Conservation (phyloP, 2,329 filamentous ascomycete species). For the Stromatinia cepivora region DNA sequence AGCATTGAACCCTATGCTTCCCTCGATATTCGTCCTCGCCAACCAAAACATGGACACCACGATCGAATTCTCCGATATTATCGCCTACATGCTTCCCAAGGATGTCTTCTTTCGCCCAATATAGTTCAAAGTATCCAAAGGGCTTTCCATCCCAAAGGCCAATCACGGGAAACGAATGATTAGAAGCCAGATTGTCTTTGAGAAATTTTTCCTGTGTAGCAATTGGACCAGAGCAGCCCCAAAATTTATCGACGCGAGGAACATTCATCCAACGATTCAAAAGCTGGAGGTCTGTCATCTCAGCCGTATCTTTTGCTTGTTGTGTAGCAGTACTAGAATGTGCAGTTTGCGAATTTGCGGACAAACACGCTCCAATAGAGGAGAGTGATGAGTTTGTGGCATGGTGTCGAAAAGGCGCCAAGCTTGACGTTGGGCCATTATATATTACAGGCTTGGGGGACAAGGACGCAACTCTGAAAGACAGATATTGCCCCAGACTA, state of each 20-base stretch:
- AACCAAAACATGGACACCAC: slow-evolving; percentile 84
- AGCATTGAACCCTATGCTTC: slow-evolving; percentile 70
- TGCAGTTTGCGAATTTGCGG: slow-evolving; percentile 45
- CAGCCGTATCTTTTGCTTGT: slow-evolving; percentile 31
- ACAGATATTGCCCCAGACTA: slow-evolving; percentile 78
- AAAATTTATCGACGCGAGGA: slow-evolving; percentile 79
- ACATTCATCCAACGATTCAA: slow-evolving; percentile 88
- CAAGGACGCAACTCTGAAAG: slow-evolving; percentile 79
- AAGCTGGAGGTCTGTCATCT: slow-evolving; percentile 61
- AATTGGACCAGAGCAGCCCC: slow-evolving; percentile 65
- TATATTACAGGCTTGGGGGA: slow-evolving; percentile 64
- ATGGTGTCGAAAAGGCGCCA: slow-evolving; percentile 35
- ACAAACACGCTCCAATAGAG: slow-evolving; percentile 38
- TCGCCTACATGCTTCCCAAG: slow-evolving; percentile 70
- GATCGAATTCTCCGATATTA: slow-evolving; percentile 74
- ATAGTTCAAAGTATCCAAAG: slow-evolving; percentile 96
- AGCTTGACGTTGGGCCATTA: slow-evolving; percentile 52
- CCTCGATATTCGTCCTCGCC: slow-evolving; percentile 92
- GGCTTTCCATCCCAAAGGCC: slow-evolving; percentile 93
- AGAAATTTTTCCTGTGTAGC: slow-evolving; percentile 68
- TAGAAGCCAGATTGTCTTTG: slow-evolving; percentile 59
- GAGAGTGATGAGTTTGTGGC: slow-evolving; percentile 34
- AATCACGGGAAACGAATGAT: slow-evolving; percentile 85
- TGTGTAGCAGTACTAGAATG: slow-evolving; percentile 45
- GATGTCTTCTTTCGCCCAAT: slow-evolving; percentile 94